These are phyloP conservation scores for Spongospora subterranea DNA, from an alignment of 208 protist genomes.

Conservation along the genomic window DNA sequence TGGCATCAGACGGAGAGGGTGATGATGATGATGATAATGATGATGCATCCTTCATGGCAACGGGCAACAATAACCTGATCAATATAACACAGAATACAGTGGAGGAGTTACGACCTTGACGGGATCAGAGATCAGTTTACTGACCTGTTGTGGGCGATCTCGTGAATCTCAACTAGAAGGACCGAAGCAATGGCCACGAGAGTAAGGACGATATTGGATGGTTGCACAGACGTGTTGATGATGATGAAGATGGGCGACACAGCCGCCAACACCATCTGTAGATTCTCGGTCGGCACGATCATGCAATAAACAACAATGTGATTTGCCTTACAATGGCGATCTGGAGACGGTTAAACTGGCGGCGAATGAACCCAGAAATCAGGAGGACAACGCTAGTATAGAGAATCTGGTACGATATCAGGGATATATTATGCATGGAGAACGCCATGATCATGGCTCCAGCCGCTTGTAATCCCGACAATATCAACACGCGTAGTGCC, in stretches of 20 bases:
- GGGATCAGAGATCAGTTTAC: too few species aligned
- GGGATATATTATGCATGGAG: neutral
- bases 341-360: too few species aligned
- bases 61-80: too few species aligned
- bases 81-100: too few species aligned
- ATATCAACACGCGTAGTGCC: neutral
- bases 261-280: neutral
- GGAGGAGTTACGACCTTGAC: too few species aligned
- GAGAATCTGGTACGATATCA: neutral
- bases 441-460: neutral
- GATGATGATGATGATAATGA: neutral
- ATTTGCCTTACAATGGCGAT: too few species aligned
- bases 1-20: neutral
- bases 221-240: neutral
- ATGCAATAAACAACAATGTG: too few species aligned
- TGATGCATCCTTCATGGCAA: too few species aligned
- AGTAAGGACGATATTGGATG: neutral
- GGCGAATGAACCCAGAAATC: too few species aligned
- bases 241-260: neutral
- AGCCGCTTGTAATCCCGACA: neutral
- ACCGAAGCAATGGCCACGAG: neutral
- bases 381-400: neutral
- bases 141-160: too few species aligned
- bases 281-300: neutral
- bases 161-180: too few species aligned